Evolutionary conservation across 129 eudicot genomes (phyloP).

Genomic region (Flaveria trinervia): DNA sequence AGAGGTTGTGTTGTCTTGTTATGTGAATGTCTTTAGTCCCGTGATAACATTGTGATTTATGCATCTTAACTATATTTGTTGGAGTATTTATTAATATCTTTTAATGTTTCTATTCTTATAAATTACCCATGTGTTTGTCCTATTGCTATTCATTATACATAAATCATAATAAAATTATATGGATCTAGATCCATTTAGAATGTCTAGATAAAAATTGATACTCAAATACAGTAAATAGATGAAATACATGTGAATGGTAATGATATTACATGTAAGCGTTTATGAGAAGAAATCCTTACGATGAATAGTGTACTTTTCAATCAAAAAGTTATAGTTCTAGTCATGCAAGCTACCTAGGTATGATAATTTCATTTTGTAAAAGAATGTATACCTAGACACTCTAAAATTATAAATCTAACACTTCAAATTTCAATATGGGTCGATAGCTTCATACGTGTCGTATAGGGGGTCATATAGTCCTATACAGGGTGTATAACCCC

Average conservation of each 20-base stretch:
- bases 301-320: too few relatives aligned
- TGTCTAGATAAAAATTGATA: background rate
- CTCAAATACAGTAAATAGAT: background rate
- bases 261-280: too few relatives aligned
- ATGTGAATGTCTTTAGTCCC: conserved; percentile 40
- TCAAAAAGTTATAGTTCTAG: too few relatives aligned
- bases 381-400: too few relatives aligned
- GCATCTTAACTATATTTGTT: conserved; percentile 20
- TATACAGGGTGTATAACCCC: too few relatives aligned
- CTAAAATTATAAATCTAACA: too few relatives aligned
- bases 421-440: too few relatives aligned
- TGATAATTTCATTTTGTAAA: too few relatives aligned
- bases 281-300: too few relatives aligned
- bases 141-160: background rate
- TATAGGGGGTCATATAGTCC: too few relatives aligned
- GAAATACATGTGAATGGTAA: background rate
- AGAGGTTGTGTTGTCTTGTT: conserved; percentile 25
- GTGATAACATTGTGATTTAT: conserved; percentile 38
- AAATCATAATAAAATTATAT: background rate
- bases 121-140: conserved; percentile 5
- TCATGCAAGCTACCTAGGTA: too few relatives aligned
- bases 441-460: too few relatives aligned
- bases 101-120: conserved; percentile 17
- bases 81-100: conserved; percentile 16
- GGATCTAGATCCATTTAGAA: conserved; percentile 1